Evolutionary conservation across 371 early-diverging fungal genomes (phyloP).

Genomic region (Rhizopus sp.): DNA sequence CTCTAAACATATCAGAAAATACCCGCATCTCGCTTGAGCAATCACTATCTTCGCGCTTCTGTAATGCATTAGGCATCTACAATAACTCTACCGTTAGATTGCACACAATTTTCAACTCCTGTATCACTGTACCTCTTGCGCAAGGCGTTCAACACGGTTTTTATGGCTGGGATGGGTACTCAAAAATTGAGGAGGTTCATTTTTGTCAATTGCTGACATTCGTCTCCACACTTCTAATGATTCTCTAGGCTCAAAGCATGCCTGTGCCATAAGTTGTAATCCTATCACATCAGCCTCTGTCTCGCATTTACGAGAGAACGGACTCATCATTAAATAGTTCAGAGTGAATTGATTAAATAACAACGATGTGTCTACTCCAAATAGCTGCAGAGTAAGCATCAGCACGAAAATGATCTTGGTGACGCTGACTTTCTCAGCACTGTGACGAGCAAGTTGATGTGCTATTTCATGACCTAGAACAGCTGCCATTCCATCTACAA

Average conservation of each 20-base stretch:
- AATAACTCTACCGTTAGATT: not conserved
- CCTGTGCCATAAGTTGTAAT: conserved; percentile 84
- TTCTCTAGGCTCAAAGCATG: conserved; percentile 88
- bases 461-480: conserved; percentile 91
- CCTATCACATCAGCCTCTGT: conserved; percentile 93
- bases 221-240: conserved; percentile 70
- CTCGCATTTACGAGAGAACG: conserved; percentile 90
- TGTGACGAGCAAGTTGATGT: conserved; percentile 84
- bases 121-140: conserved; percentile 39
- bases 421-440: conserved; percentile 80
- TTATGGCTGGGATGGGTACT: conserved; percentile 87
- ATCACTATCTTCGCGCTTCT: conserved; percentile 36
- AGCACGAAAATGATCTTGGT: conserved; percentile 62
- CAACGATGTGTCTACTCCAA: conserved; percentile 53
- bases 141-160: conserved; percentile 70
- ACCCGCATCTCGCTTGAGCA: conserved; percentile 36
- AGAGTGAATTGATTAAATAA: conserved; percentile 54
- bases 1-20: conserved; percentile 38
- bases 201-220: conserved; percentile 42
- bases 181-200: conserved; percentile 63
- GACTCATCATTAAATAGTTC: conserved; percentile 69
- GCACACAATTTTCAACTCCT: not conserved
- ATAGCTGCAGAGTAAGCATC: conserved; percentile 42
- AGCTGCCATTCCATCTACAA: conserved; percentile 83
- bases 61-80: conserved; percentile 39